A percentile compares a stretch with the other conserved stretches of the same genome.
Evolutionary conservation across 805 yeast species (phyloP).

Genomic region (Kuraishia molischiana): DNA sequence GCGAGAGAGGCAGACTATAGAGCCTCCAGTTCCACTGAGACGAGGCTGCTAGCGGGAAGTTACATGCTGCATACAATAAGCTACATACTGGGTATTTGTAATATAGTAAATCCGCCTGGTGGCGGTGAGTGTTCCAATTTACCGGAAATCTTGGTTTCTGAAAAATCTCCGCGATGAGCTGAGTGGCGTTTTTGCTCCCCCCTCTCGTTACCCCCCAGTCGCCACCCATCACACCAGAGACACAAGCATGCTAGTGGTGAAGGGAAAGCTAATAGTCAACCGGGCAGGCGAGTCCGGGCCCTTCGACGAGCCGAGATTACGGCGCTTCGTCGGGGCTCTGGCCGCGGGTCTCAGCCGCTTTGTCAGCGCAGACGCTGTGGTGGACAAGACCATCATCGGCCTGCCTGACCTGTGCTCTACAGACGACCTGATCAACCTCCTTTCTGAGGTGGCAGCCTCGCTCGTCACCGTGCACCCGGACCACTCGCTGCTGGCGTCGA

Average conservation of each 20-base stretch:
- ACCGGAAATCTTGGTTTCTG: too few relatives aligned
- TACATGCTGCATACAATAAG: too few relatives aligned
- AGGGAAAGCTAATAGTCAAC: constrained; percentile 6
- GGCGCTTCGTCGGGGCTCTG: background rate
- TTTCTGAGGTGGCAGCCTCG: constrained; percentile 92
- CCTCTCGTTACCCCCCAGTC: too few relatives aligned
- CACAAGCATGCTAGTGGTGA: background rate
- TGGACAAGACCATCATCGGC: constrained; percentile 37
- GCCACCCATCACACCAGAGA: too few relatives aligned
- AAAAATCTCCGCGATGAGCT: too few relatives aligned
- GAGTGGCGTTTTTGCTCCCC: too few relatives aligned
- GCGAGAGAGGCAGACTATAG: background rate
- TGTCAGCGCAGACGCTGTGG: constrained; percentile 34
- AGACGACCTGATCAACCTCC: constrained; percentile 29
- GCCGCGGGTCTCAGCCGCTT: constrained; percentile 28
- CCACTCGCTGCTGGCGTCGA: constrained; percentile 84
- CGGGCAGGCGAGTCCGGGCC: background rate
- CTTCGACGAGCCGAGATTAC: background rate
- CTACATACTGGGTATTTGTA: too few relatives aligned
- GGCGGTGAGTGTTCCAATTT: too few relatives aligned
- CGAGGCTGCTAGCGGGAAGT: too few relatives aligned
- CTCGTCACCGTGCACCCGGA: constrained; percentile 94
- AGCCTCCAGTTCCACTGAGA: too few relatives aligned
- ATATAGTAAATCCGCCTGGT: too few relatives aligned
- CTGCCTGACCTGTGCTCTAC: constrained; percentile 38